phyloP scores from a whole-genome alignment of 352 stramenopile genomes.

The Pythium aristosporum region DNA sequence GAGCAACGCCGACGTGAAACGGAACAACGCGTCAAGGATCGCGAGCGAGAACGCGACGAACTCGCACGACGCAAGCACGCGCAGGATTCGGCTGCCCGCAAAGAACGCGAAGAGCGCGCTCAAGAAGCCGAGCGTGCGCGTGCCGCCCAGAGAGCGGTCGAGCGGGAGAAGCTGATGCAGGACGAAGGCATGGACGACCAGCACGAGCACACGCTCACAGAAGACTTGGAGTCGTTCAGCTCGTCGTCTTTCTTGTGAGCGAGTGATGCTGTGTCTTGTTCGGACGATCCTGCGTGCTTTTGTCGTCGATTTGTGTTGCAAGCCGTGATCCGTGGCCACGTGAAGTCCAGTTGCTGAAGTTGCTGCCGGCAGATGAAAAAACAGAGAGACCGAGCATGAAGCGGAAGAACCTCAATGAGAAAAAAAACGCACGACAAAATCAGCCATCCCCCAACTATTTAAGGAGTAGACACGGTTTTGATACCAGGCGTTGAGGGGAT shows the following conservation, averaged over 20 bases:
- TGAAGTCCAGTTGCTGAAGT: constrained; percentile 19
- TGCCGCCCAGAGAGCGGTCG: constrained; percentile 49
- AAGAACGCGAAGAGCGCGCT: constrained; percentile 57
- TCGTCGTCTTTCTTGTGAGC: constrained; percentile 86
- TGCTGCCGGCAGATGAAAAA: constrained; percentile 6
- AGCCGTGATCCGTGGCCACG: constrained; percentile 3
- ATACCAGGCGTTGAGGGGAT: constrained; percentile 11
- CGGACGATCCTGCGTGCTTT: constrained; percentile 10
- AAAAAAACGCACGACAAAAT: constrained; percentile 1
- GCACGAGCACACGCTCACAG: constrained; percentile 69
- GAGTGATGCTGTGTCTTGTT: constrained; percentile 6
- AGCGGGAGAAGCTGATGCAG: constrained; percentile 64
- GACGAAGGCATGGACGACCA: constrained; percentile 61
- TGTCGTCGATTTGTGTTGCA: constrained; percentile 18
- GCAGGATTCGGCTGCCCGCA: constrained; percentile 40
- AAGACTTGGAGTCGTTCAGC: constrained; percentile 86
- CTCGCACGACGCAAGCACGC: constrained; percentile 60
- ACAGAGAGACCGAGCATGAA: neutral
- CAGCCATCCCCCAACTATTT: constrained; percentile 28
- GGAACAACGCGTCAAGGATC: constrained; percentile 62
- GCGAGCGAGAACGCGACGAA: constrained; percentile 65
- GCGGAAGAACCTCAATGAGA: neutral
- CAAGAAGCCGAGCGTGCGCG: constrained; percentile 61
- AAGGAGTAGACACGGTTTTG: constrained; percentile 37
- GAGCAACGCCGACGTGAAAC: constrained; percentile 60